Evolutionary conservation across 2,329 filamentous ascomycete species (phyloP).

Genomic region (Ascochyta viciae-villosae): DNA sequence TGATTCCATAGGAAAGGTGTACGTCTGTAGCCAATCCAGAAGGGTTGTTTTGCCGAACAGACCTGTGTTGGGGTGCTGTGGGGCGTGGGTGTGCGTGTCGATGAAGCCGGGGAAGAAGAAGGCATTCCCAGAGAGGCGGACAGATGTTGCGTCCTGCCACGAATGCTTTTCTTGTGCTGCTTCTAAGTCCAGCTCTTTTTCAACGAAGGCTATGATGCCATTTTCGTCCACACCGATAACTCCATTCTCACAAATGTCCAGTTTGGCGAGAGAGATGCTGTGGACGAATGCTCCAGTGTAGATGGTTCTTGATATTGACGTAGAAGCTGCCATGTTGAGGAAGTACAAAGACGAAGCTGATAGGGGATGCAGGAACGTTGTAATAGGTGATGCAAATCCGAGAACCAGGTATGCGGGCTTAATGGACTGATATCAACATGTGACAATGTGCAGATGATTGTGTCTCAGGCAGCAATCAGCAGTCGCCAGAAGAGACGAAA

Average conservation of each 20-base stretch:
- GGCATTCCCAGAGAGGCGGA: conserved; percentile 57
- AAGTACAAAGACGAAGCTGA: conserved; percentile 1
- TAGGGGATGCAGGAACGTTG: neutral
- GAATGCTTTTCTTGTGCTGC: conserved; percentile 32
- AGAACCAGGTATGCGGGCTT: conserved; percentile 5
- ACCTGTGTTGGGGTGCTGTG: conserved; percentile 92
- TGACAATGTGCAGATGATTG: conserved; percentile 3
- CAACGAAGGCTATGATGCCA: conserved; percentile 60
- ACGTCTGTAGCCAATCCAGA: conserved; percentile 89
- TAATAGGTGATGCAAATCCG: conserved; percentile 1
- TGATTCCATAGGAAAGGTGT: conserved; percentile 92
- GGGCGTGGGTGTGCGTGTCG: conserved; percentile 93
- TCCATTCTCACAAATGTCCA: conserved; percentile 58
- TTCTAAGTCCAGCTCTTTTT: conserved; percentile 42
- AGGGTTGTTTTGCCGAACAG: conserved; percentile 94
- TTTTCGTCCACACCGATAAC: conserved; percentile 60
- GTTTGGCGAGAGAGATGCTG: conserved; percentile 54
- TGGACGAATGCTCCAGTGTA: conserved; percentile 71
- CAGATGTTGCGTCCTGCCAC: conserved; percentile 52
- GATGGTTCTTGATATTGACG: conserved; percentile 48
- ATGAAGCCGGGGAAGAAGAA: conserved; percentile 89
- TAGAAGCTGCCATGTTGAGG: conserved; percentile 40
- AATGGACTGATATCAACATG: neutral
- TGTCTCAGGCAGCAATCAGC: conserved; percentile 1
- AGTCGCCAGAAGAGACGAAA: neutral